Conservation (phyloP, 495 filamentous ascomycete species). For the Lasiosphaeris hirsuta region DNA sequence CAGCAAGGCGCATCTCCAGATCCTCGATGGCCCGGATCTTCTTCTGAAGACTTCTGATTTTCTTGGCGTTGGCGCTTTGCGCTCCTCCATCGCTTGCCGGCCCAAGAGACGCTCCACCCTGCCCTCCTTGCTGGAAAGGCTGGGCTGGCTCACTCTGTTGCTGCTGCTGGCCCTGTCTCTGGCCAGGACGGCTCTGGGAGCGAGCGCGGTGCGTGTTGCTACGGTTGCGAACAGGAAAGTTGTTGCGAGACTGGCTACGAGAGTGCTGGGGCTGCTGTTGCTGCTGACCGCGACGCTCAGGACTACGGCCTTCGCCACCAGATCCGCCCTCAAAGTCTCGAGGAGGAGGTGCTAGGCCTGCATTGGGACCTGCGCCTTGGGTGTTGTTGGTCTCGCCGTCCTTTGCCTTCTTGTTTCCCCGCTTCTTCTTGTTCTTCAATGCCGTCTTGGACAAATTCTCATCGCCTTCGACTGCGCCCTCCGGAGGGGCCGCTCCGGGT, state of each 20-base stretch:
- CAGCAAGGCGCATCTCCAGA: constrained; percentile 89
- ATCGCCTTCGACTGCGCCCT: constrained; percentile 52
- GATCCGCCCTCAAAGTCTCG: constrained; percentile 35
- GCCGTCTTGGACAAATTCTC: constrained; percentile 81
- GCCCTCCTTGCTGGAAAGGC: constrained; percentile 25
- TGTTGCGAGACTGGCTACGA: constrained; percentile 57
- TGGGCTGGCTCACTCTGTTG: constrained; percentile 20
- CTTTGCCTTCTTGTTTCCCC: constrained; percentile 91
- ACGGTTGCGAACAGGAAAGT: constrained; percentile 44
- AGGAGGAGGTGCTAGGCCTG: constrained; percentile 41
- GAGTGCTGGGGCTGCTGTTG: constrained; percentile 34
- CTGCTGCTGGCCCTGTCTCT: constrained; percentile 30
- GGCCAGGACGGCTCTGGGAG: constrained; percentile 36
- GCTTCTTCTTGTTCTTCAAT: constrained; percentile 98
- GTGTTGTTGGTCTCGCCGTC: constrained; percentile 53
- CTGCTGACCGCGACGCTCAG: constrained; percentile 55
- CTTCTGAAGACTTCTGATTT: constrained; percentile 85
- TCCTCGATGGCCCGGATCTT: constrained; percentile 98
- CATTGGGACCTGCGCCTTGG: constrained; percentile 26
- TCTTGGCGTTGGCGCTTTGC: constrained; percentile 70
- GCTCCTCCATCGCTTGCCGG: neutral
- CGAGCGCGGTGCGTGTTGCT: constrained; percentile 43
- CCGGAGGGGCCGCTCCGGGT: constrained; percentile 71
- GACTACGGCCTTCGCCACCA: constrained; percentile 56
- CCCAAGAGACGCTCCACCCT: constrained; percentile 17